A percentile compares a stretch with the other conserved stretches of the same genome.
phyloP scores from a whole-genome alignment of 352 stramenopile species.

The Pythium vanterpoolii region DNA sequence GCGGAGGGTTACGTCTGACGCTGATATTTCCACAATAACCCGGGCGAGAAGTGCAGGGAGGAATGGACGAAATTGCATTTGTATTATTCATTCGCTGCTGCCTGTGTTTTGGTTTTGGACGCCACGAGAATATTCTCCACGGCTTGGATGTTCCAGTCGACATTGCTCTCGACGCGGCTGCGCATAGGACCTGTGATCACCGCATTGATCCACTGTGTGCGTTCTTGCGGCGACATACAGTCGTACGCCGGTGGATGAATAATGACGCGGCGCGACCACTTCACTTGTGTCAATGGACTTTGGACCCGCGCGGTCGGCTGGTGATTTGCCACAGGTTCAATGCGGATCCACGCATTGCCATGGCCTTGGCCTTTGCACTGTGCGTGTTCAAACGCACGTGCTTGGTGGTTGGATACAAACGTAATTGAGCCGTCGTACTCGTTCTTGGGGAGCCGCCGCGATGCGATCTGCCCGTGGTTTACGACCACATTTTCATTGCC shows the following conservation, averaged over 20 bases:
- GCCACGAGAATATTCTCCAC: slow-evolving; percentile 10
- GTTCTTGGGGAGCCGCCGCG: background rate
- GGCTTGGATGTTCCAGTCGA: slow-evolving; percentile 16
- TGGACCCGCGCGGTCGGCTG: background rate
- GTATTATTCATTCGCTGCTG: background rate
- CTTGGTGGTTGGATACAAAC: slow-evolving; percentile 7
- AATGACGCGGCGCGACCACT: slow-evolving; percentile 3
- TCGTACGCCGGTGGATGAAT: slow-evolving; percentile 1
- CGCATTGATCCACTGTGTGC: slow-evolving; percentile 3
- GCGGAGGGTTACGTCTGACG: too few species aligned
- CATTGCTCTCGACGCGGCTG: slow-evolving; percentile 8
- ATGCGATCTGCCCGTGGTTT: slow-evolving; percentile 14
- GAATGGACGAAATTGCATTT: too few species aligned
- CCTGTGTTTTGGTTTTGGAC: background rate
- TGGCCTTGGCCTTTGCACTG: slow-evolving; percentile 1
- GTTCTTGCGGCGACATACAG: slow-evolving; percentile 1
- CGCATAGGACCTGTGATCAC: slow-evolving; percentile 11
- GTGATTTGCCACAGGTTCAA: slow-evolving; percentile 2
- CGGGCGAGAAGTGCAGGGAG: too few species aligned
- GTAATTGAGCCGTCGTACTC: background rate
- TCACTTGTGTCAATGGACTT: slow-evolving; percentile 6
- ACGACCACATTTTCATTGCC: background rate
- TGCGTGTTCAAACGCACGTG: background rate
- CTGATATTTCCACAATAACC: too few species aligned
- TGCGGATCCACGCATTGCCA: slow-evolving; percentile 10